phyloP scores from a whole-genome alignment of 495 filamentous ascomycete species.

The Podospora fimiseda region DNA sequence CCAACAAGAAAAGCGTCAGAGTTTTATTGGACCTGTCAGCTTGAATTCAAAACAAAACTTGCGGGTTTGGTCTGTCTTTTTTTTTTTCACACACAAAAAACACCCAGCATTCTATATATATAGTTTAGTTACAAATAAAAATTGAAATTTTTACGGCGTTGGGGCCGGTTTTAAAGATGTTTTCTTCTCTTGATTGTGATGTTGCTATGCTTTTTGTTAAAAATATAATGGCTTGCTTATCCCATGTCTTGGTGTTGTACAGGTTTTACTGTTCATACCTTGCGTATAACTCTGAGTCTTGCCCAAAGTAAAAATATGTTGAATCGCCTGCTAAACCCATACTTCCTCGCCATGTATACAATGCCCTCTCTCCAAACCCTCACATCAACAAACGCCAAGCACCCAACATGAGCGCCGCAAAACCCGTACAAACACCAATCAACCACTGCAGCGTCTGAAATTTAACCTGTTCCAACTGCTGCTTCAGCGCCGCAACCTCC shows the following conservation, averaged over 20 bases:
- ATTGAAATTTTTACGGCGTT: slow-evolving; percentile 1
- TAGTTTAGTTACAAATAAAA: slow-evolving; percentile 1
- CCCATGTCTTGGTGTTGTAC: no score
- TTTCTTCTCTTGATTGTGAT: not conserved
- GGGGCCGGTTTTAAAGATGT: not conserved
- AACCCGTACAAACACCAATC: slow-evolving; percentile 91
- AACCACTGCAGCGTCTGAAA: slow-evolving; percentile 97
- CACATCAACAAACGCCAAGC: slow-evolving; percentile 83
- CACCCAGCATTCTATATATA: not conserved
- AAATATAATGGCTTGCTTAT: not conserved
- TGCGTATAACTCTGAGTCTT: no score
- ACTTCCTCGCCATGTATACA: no score
- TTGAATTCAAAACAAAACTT: not conserved
- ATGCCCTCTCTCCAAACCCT: slow-evolving; percentile 10
- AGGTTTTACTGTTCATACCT: no score
- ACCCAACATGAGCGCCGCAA: slow-evolving; percentile 89
- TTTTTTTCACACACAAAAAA: not conserved
- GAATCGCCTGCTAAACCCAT: no score
- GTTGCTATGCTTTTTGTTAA: not conserved
- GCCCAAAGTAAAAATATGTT: no score
- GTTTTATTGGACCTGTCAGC: not conserved
- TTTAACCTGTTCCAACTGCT: slow-evolving; percentile 93
- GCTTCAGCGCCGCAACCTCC: slow-evolving; percentile 83
- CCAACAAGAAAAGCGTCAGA: slow-evolving; percentile 1
- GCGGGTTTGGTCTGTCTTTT: not conserved